Evolutionary conservation across 2,329 filamentous ascomycete genomes (phyloP).

Genomic region (Huntiella abstrusa): DNA sequence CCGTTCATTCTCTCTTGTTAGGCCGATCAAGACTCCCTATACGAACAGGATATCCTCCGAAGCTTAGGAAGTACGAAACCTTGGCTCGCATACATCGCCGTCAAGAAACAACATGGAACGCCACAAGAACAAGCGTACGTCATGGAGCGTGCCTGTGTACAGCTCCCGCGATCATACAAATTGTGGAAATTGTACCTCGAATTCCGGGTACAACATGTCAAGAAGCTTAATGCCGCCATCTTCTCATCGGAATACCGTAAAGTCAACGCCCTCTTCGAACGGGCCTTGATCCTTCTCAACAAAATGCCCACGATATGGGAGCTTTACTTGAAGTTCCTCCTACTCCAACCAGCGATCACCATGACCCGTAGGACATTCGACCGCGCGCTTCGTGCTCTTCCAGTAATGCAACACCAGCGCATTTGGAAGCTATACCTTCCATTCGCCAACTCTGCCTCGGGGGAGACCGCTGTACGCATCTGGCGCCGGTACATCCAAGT

Average conservation of each 20-base stretch:
- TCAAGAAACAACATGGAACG: conserved; percentile 74
- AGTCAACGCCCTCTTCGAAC: conserved; percentile 87
- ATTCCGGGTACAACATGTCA: conserved; percentile 64
- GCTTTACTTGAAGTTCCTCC: conserved; percentile 81
- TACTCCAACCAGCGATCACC: conserved; percentile 82
- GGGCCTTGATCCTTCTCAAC: conserved; percentile 79
- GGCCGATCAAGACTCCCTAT: conserved; percentile 77
- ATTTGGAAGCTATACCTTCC: conserved; percentile 85
- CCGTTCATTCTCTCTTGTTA: conserved; percentile 20
- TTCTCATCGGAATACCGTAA: conserved; percentile 72
- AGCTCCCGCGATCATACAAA: conserved; percentile 90
- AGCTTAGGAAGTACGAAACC: conserved; percentile 74
- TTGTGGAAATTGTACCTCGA: conserved; percentile 95
- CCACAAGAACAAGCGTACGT: conserved; percentile 68
- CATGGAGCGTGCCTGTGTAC: conserved; percentile 76
- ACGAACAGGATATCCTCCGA: conserved; percentile 87
- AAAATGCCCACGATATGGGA: conserved; percentile 99
- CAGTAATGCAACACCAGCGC: conserved; percentile 84
- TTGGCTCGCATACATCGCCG: conserved; percentile 86
- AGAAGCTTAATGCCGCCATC: conserved; percentile 63
- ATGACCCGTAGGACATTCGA: conserved; percentile 77
- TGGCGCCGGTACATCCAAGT: conserved; percentile 96
- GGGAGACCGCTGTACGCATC: conserved; percentile 76
- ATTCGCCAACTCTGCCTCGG: conserved; percentile 80
- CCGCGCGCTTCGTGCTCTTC: conserved; percentile 73